These are phyloP conservation scores for Diplodia seriata DNA, from an alignment of 2,329 filamentous ascomycete species.

Conservation along the genomic window DNA sequence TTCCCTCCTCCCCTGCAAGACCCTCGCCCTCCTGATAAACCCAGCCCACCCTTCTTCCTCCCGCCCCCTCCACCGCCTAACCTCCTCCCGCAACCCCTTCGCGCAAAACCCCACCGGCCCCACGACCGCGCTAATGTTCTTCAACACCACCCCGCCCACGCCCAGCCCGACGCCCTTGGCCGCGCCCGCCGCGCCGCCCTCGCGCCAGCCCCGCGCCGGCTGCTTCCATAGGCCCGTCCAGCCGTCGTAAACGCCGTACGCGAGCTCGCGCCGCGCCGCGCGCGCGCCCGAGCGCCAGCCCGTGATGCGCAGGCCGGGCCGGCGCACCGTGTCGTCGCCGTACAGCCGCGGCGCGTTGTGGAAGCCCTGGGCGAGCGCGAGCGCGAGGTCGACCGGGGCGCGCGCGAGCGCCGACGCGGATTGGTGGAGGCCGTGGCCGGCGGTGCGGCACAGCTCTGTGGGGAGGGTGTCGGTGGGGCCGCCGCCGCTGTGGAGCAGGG, in stretches of 20 bases:
- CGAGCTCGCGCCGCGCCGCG: constrained; percentile 67
- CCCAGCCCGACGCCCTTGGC: constrained; percentile 65
- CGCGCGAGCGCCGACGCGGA: constrained; percentile 60
- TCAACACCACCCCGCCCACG: constrained; percentile 68
- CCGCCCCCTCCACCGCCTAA: background rate
- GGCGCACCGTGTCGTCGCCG: constrained; percentile 72
- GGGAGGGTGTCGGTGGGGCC: constrained; percentile 41
- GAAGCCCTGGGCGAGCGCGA: constrained; percentile 71
- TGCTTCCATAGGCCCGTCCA: constrained; percentile 68
- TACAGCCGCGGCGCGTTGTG: constrained; percentile 75
- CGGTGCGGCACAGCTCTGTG: constrained; percentile 53
- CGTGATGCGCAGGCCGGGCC: constrained; percentile 65
- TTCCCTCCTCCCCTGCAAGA: constrained; percentile 35
- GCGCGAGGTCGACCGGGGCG: constrained; percentile 66
- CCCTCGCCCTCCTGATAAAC: constrained; percentile 13
- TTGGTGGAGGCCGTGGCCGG: constrained; percentile 60
- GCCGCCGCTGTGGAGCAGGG: constrained; percentile 38
- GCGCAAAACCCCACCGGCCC: constrained; percentile 68
- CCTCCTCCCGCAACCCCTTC: constrained; percentile 69
- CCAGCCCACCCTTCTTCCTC: background rate
- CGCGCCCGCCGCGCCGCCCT: constrained; percentile 63
- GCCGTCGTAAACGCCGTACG: constrained; percentile 70
- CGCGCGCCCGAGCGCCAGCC: constrained; percentile 67
- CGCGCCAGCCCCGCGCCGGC: constrained; percentile 63
- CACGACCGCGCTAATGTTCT: constrained; percentile 67